These are phyloP conservation scores for Xylaria scruposa DNA, from an alignment of 495 filamentous ascomycete species.

Conservation along the genomic window DNA sequence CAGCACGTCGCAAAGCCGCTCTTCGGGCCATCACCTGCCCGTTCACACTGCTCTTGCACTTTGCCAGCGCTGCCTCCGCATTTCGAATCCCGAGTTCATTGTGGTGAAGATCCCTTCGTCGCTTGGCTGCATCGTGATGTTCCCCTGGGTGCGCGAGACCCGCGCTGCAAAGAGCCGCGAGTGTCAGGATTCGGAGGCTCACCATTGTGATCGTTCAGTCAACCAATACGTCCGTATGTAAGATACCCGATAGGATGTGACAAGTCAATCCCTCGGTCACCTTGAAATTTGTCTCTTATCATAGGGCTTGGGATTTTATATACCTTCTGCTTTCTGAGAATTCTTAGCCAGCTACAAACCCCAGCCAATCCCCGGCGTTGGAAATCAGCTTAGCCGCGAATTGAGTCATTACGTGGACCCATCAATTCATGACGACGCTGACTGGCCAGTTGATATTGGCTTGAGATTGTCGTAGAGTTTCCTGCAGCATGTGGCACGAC, in stretches of 20 bases:
- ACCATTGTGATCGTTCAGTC: conserved; percentile 21
- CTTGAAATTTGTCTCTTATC: not conserved
- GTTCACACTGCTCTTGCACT: conserved; percentile 34
- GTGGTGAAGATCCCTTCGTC: conserved; percentile 38
- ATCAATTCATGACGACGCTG: not conserved
- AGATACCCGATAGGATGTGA: not conserved
- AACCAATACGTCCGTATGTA: not conserved
- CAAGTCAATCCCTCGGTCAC: not conserved
- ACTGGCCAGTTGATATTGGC: conserved; percentile 10
- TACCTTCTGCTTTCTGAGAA: not conserved
- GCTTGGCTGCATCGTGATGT: conserved; percentile 37
- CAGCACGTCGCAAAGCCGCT: conserved; percentile 37
- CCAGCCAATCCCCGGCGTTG: not conserved
- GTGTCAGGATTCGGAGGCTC: not conserved
- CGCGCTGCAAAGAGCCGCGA: conserved; percentile 30
- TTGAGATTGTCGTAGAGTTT: not conserved
- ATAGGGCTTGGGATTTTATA: not conserved
- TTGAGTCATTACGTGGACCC: conserved; percentile 9
- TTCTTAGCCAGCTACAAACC: not conserved
- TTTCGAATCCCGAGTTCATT: conserved; percentile 38
- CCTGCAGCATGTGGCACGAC: conserved; percentile 3
- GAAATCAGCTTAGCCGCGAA: conserved; percentile 27
- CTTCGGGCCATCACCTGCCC: conserved; percentile 35
- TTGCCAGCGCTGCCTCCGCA: conserved; percentile 41
- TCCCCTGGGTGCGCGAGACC: conserved; percentile 43